Conservation (phyloP, 2,329 filamentous ascomycete species). For the Aspergillus tanneri region DNA sequence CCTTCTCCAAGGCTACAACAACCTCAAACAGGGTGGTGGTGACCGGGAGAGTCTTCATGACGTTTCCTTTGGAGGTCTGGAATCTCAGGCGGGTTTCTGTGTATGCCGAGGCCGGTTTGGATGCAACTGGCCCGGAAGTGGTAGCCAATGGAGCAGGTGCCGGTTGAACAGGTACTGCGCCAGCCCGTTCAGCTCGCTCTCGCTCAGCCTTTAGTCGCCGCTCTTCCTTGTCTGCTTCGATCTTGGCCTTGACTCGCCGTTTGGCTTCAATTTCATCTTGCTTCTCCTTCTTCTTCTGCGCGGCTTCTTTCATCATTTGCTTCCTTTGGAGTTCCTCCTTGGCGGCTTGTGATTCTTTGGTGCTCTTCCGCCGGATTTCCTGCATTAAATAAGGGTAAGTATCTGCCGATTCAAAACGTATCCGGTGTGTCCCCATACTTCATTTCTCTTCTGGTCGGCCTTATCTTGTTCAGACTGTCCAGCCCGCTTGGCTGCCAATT, state of each 20-base stretch:
- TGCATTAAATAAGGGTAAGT: slow-evolving; percentile 19
- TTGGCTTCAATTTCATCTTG: slow-evolving; percentile 79
- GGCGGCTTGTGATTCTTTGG: slow-evolving; percentile 80
- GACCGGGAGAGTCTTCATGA: slow-evolving; percentile 83
- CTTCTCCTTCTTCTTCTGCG: slow-evolving; percentile 84
- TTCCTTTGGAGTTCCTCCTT: slow-evolving; percentile 88
- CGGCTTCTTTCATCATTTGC: slow-evolving; percentile 88
- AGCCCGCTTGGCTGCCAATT: slow-evolving; percentile 70
- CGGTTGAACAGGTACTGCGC: slow-evolving; percentile 56
- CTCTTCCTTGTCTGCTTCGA: slow-evolving; percentile 91
- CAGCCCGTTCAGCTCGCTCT: slow-evolving; percentile 82
- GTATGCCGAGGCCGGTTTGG: slow-evolving; percentile 68
- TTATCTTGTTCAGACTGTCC: slow-evolving; percentile 70
- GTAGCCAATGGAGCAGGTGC: slow-evolving; percentile 46
- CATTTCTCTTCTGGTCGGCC: slow-evolving; percentile 79
- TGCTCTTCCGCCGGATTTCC: slow-evolving; percentile 79
- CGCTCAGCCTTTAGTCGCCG: slow-evolving; percentile 79
- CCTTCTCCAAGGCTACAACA: slow-evolving; percentile 69
- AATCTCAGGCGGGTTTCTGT: slow-evolving; percentile 79
- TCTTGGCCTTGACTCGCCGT: slow-evolving; percentile 86
- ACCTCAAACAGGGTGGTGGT: slow-evolving; percentile 94
- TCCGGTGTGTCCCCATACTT: slow-evolving; percentile 51
- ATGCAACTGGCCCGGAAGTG: slow-evolving; percentile 49
- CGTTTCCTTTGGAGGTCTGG: slow-evolving; percentile 71
- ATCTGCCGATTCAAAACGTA: not conserved